Evolutionary conservation across 192 early-diverging fungal species (phyloP).

Genomic region (Entomortierella chlamydospora): DNA sequence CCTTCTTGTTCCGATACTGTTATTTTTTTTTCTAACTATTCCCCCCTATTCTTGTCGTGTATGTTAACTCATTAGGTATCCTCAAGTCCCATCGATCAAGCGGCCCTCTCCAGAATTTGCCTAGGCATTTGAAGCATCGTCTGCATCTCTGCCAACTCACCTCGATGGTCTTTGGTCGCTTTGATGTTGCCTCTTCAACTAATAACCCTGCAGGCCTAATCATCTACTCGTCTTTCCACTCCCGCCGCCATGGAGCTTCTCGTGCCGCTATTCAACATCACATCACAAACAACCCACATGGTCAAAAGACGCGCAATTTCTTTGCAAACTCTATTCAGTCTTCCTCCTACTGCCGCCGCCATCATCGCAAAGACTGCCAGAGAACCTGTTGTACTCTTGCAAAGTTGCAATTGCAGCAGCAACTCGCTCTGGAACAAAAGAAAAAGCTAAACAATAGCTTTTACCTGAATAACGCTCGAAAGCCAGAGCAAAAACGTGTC

Average conservation of each 20-base stretch:
- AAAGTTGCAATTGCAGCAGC: constrained; percentile 43
- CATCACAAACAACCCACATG: constrained; percentile 22
- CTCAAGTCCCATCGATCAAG: constrained; percentile 52
- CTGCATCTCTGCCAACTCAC: constrained; percentile 65
- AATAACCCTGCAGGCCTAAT: constrained; percentile 41
- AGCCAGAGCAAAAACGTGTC: constrained; percentile 16
- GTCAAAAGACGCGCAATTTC: constrained; percentile 31
- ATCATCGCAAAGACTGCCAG: constrained; percentile 56
- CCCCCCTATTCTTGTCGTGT: background rate
- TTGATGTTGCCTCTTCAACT: constrained; percentile 57
- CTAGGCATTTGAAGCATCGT: constrained; percentile 61
- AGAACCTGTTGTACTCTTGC: constrained; percentile 52
- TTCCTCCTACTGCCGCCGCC: constrained; percentile 58
- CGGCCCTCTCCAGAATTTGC: constrained; percentile 49
- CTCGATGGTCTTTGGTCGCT: constrained; percentile 68
- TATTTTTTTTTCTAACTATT: background rate
- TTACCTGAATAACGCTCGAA: constrained; percentile 9
- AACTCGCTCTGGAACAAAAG: constrained; percentile 42
- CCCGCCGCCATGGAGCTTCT: constrained; percentile 29
- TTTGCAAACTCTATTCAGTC: constrained; percentile 47
- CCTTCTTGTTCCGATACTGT: background rate
- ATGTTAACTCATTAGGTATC: constrained; percentile 38
- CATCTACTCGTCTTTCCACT: constrained; percentile 42
- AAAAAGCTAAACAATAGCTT: constrained; percentile 23
- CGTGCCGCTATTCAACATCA: constrained; percentile 34